phyloP scores from a whole-genome alignment of 306 rosid genomes.

The Fagus crenata region DNA sequence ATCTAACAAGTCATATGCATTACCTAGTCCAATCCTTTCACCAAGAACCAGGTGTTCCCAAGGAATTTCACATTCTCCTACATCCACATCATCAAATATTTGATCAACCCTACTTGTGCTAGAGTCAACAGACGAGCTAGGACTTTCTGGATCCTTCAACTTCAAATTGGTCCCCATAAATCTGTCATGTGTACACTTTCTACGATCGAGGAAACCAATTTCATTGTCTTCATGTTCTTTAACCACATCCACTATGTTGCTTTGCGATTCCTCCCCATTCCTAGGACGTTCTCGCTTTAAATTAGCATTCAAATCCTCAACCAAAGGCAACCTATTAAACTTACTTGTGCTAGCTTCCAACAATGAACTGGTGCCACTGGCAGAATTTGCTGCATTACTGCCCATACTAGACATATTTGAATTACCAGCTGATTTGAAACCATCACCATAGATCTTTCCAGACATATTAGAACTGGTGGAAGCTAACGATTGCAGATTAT shows the following conservation, averaged over 20 bases:
- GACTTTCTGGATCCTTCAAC: constrained; percentile 60
- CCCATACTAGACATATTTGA: constrained; percentile 39
- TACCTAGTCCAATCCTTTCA: constrained; percentile 98
- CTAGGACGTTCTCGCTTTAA: constrained; percentile 33
- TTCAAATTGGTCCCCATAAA: constrained; percentile 59
- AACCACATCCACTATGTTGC: constrained; percentile 28
- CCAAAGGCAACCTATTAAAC: constrained; percentile 31
- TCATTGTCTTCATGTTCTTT: constrained; percentile 45
- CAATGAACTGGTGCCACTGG: constrained; percentile 33
- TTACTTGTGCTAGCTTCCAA: constrained; percentile 33
- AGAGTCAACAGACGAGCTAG: constrained; percentile 53
- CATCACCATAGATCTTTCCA: constrained; percentile 49
- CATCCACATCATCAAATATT: constrained; percentile 88
- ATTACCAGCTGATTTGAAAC: constrained; percentile 42
- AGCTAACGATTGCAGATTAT: constrained; percentile 52
- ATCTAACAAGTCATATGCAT: constrained; percentile 29
- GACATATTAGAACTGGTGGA: constrained; percentile 52
- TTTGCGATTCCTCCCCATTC: constrained; percentile 36
- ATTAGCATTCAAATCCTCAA: constrained; percentile 42
- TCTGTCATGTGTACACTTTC: constrained; percentile 61
- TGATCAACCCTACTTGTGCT: constrained; percentile 57
- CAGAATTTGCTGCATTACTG: constrained; percentile 37
- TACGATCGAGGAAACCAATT: constrained; percentile 43
- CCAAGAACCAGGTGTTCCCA: constrained; percentile 95
- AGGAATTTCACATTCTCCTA: constrained; percentile 88